Base-by-base conservation (phyloP, 176 grass and related monocot genomes). In the Eragrostis curvula region DNA sequence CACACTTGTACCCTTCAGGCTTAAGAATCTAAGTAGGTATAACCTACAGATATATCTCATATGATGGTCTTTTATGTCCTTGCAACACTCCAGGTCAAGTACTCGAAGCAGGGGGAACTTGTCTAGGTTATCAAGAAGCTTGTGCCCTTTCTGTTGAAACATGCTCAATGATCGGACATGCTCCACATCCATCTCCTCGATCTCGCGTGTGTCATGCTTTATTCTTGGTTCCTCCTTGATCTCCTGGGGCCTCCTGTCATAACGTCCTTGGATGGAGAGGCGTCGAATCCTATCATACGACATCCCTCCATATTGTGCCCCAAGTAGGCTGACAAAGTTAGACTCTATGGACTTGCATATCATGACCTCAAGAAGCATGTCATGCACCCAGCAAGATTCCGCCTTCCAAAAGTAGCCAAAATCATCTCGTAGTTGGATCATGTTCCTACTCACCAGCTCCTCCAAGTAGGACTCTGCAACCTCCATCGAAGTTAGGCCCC, bases 361-460 rank as follows among this genome's bases (percentile, higher is more conserved):
- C 71, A 74, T 53, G 12, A 71, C 69, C 69, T 71, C 69, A 18
- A 71, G 69, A 13, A 71, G 12, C 69, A 71, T 50, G 23, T 71
- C 69, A 3, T 71, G 69, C 23, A 71, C 43, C 0, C 17, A 21
- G 0, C 13, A 71, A 4, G 23, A 15, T 5, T 71, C 1, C 13
- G 3, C 44, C n/a, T 8, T 15, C 23, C 23, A 15, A 16, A 40
- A 66, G 63, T 66, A 66, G 8, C 3, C 17, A 5, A 44, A 68
- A 3, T 16, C 2, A 8, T 4, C 5, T 9, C 27, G 6, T 44
- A 2, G 11, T 10, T 23, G 6, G 0, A 71, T 50, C 44, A 71
- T 50, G 44, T 29, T 71, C 23, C 69, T 71, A 3, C 45, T 71
- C 45, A 71, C 23, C 5, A 71, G 69, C 45, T 71, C 69, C 3